These are phyloP conservation scores for Stereocaulon alpinum DNA, from an alignment of 495 filamentous ascomycete genomes.

Conservation along the genomic window DNA sequence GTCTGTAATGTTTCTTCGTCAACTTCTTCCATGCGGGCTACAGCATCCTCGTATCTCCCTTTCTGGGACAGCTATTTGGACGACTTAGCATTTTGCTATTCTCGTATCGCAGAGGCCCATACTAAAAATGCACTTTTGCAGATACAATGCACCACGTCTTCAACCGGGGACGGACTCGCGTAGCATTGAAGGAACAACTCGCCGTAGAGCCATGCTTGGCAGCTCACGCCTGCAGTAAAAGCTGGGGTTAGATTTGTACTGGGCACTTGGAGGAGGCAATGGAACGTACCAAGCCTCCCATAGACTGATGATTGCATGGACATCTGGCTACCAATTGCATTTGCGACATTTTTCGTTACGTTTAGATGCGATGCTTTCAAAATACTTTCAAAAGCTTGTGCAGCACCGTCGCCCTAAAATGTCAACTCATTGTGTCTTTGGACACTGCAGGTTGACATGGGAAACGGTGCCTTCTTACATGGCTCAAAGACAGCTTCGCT, in stretches of 20 bases:
- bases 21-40: slow-evolving; percentile 55
- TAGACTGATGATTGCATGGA: slow-evolving; percentile 62
- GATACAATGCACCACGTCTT: slow-evolving; percentile 64
- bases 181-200: slow-evolving; percentile 74
- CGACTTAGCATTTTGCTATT: slow-evolving; percentile 17
- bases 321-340: slow-evolving; percentile 62
- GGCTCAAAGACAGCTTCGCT: slow-evolving; percentile 64
- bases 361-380: slow-evolving; percentile 73
- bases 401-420: slow-evolving; percentile 64
- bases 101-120: slow-evolving; percentile 15
- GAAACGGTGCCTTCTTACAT: slow-evolving; percentile 30
- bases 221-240: slow-evolving; percentile 36
- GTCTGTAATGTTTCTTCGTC: slow-evolving; percentile 57
- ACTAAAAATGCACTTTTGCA: slow-evolving; percentile 49
- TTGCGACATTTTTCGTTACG: slow-evolving; percentile 61
- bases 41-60: slow-evolving; percentile 64
- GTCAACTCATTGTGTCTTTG: slow-evolving; percentile 5
- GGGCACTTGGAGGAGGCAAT: background rate
- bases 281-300: slow-evolving; percentile 58
- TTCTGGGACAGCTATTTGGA: slow-evolving; percentile 40
- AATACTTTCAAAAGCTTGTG: slow-evolving; percentile 66
- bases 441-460: background rate
- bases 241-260: slow-evolving; percentile 19
- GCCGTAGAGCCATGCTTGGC: slow-evolving; percentile 56
- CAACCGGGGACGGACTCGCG: slow-evolving; percentile 49